Conservation (phyloP, 441 rosid genomes). For the Adansonia gregorii region DNA sequence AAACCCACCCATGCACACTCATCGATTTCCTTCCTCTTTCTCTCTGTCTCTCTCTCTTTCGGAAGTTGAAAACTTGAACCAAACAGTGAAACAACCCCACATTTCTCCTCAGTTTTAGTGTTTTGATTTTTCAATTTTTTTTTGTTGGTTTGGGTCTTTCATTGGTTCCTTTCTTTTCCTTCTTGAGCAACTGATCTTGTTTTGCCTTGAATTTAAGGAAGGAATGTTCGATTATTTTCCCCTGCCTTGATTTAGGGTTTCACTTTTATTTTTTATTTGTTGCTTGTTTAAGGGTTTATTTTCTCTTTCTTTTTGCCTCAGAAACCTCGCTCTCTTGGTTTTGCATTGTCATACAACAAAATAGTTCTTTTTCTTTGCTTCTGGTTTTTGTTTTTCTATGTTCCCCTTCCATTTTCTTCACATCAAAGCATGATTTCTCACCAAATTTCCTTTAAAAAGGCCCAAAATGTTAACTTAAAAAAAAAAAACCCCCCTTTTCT, state of each 20-base stretch:
- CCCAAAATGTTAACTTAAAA: conserved; percentile 38
- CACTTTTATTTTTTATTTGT: background rate
- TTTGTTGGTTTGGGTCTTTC: background rate
- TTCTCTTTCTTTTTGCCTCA: background rate
- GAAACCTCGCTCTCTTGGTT: background rate
- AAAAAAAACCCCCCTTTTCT: conserved; percentile 25
- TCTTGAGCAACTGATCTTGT: conserved; percentile 36
- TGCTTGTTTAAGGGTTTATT: conserved; percentile 31
- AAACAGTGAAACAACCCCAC: background rate
- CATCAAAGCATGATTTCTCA: conserved; percentile 34
- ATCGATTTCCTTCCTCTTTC: conserved; percentile 37
- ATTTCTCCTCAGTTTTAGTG: conserved; percentile 27
- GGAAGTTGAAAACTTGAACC: conserved; percentile 20
- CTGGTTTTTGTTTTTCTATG: conserved; percentile 25
- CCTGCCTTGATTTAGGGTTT: conserved; percentile 27
- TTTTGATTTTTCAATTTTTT: conserved; percentile 29
- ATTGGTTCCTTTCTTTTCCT: conserved; percentile 25
- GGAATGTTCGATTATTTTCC: conserved; percentile 26
- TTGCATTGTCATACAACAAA: conserved; percentile 11
- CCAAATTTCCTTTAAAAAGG: conserved; percentile 25
- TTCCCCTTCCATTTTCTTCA: conserved; percentile 20
- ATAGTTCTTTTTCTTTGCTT: background rate
- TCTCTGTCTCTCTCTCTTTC: background rate
- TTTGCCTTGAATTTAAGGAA: background rate
- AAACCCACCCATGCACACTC: conserved; percentile 57